Conservation (phyloP, 1,139 yeast species). For the Saccharomyces hybrid region DNA sequence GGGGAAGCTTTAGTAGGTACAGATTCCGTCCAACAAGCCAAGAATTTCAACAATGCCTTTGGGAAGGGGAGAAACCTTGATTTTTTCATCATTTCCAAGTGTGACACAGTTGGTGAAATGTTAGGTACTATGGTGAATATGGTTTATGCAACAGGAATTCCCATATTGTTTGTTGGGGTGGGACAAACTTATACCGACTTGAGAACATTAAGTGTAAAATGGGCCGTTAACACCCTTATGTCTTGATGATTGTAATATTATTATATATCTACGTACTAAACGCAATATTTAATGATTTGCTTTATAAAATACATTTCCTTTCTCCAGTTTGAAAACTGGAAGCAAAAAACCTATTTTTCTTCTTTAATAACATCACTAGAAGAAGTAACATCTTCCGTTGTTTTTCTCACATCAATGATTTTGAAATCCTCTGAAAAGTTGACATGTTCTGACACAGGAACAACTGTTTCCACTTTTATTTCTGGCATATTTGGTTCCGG, state of each 20-base stretch:
- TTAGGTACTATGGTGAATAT: slow-evolving; percentile 95
- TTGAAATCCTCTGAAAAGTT: slow-evolving; percentile 54
- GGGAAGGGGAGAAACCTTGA: slow-evolving; percentile 81
- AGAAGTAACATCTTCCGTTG: not conserved
- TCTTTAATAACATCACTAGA: too few species aligned
- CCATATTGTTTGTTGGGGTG: slow-evolving; percentile 89
- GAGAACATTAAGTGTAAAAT: slow-evolving; percentile 82
- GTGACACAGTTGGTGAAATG: slow-evolving; percentile 96
- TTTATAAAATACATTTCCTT: not conserved
- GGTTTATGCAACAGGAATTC: slow-evolving; percentile 95
- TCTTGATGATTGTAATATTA: slow-evolving; percentile 26
- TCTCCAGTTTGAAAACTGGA: not conserved
- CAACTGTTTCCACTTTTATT: slow-evolving; percentile 59
- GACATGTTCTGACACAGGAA: slow-evolving; percentile 45
- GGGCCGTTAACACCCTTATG: slow-evolving; percentile 86
- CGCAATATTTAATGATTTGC: not conserved
- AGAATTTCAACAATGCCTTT: slow-evolving; percentile 86
- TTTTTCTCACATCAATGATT: slow-evolving; percentile 40
- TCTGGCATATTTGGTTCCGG: slow-evolving; percentile 79
- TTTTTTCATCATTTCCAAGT: slow-evolving; percentile 87
- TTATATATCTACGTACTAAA: slow-evolving; percentile 1
- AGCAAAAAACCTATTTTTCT: too few species aligned
- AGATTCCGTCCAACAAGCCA: slow-evolving; percentile 93
- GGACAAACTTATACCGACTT: slow-evolving; percentile 97
- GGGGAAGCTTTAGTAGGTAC: slow-evolving; percentile 98